phyloP scores from a whole-genome alignment of 202 grass and related monocot species.

The Miscanthus sacchariflorus region DNA sequence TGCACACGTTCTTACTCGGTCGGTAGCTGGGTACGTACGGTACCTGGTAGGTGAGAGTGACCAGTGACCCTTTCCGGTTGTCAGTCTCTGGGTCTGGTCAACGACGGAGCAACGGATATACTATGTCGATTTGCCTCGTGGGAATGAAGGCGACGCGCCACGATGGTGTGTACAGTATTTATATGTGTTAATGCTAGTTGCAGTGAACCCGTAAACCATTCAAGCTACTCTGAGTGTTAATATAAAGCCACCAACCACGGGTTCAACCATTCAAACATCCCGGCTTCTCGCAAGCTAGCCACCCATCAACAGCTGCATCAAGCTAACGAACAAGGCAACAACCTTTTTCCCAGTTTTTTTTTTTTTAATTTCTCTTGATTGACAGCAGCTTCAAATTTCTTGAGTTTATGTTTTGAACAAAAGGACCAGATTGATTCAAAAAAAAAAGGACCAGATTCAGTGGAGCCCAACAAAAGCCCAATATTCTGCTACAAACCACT shows the following conservation, averaged over 20 bases:
- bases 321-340: not conserved
- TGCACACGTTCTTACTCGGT: not conserved
- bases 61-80: too few relatives aligned
- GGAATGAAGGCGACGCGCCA: not conserved
- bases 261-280: not conserved
- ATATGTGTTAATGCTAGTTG: not conserved
- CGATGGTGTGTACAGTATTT: too few relatives aligned
- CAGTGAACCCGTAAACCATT: too few relatives aligned
- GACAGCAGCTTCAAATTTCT: not conserved
- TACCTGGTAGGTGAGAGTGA: not conserved
- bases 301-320: not conserved
- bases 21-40: not conserved
- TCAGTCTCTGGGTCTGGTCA: not conserved
- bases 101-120: not conserved
- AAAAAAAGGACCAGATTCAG: not conserved
- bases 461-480: conserved; percentile 12
- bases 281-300: not conserved
- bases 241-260: not conserved
- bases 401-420: not conserved
- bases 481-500: not conserved
- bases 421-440: too few relatives aligned
- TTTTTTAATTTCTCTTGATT: too few relatives aligned
- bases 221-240: too few relatives aligned
- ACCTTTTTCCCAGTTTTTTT: not conserved
- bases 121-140: not conserved